These are phyloP conservation scores for Candida peoriensis DNA, from an alignment of 805 yeast species.

Conservation along the genomic window DNA sequence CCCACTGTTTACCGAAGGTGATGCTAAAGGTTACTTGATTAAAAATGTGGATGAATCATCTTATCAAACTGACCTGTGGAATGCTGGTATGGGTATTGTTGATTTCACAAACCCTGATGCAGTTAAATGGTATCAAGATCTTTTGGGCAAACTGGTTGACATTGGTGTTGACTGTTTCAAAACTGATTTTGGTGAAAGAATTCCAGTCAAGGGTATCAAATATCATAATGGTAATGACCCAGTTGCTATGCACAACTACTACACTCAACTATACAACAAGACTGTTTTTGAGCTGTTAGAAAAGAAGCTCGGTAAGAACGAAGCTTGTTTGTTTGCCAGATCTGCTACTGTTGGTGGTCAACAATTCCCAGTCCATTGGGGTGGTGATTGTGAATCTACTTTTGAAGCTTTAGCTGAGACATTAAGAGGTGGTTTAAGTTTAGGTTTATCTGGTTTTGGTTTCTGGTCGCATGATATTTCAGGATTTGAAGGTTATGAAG, in stretches of 20 bases:
- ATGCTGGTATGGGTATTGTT: slow-evolving; percentile 21
- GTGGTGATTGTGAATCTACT: slow-evolving; percentile 22
- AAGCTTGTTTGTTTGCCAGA: slow-evolving; percentile 20
- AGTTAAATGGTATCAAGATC: slow-evolving; percentile 16
- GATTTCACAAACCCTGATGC: slow-evolving; percentile 21
- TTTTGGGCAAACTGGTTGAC: slow-evolving; percentile 13
- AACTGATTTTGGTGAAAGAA: slow-evolving; percentile 23
- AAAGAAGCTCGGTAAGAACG: slow-evolving; percentile 16
- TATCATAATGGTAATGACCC: slow-evolving; percentile 15
- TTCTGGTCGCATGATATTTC: slow-evolving; percentile 24
- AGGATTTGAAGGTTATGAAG: slow-evolving; percentile 17
- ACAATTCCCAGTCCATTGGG: slow-evolving; percentile 23
- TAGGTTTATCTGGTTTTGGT: slow-evolving; percentile 19
- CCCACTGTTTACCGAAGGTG: slow-evolving; percentile 14
- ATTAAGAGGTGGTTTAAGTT: slow-evolving; percentile 19
- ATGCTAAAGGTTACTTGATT: slow-evolving; percentile 16
- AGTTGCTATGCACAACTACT: slow-evolving; percentile 17
- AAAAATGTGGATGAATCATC: slow-evolving; percentile 16
- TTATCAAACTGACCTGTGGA: slow-evolving; percentile 20
- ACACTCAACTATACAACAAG: slow-evolving; percentile 18
- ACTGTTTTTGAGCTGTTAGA: slow-evolving; percentile 19
- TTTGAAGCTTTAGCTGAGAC: slow-evolving; percentile 23
- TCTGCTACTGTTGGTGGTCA: slow-evolving; percentile 21
- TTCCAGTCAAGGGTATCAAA: slow-evolving; percentile 15
- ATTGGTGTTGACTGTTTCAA: slow-evolving; percentile 21